Evolutionary conservation across 208 protist species (phyloP).

Genomic region (Leptomonas seymouri): DNA sequence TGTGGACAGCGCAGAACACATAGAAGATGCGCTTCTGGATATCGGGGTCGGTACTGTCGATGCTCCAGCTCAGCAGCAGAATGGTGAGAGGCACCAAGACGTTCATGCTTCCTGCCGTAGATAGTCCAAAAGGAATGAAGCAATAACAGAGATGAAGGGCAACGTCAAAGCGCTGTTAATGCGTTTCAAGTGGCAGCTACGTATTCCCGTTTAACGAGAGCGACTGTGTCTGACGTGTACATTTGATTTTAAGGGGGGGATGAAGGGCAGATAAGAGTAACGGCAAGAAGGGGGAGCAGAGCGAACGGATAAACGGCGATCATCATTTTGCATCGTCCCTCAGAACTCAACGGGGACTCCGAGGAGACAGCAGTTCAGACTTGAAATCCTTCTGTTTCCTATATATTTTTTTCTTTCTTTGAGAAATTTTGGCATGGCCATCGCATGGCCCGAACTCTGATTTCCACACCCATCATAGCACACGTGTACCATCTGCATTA

Average conservation of each 20-base stretch:
- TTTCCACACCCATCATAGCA: neutral
- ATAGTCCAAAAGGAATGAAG: too few relatives aligned
- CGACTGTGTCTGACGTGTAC: too few relatives aligned
- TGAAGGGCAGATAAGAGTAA: neutral
- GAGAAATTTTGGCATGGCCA: neutral
- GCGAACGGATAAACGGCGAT: too few relatives aligned
- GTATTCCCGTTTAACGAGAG: too few relatives aligned
- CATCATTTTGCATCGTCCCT: too few relatives aligned
- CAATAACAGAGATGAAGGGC: too few relatives aligned
- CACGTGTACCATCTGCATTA: too few relatives aligned
- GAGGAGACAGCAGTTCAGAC: too few relatives aligned
- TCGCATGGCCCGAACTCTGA: neutral
- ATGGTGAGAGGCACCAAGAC: conserved; percentile 61
- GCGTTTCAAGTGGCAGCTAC: too few relatives aligned
- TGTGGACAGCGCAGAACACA: conserved; percentile 66
- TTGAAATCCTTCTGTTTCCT: neutral
- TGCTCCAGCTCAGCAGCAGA: conserved; percentile 79
- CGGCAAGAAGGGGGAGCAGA: conserved; percentile 3
- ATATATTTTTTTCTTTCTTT: neutral
- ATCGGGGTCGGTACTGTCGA: conserved; percentile 81
- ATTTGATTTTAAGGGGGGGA: neutral
- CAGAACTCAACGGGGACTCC: too few relatives aligned
- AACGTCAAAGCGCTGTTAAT: too few relatives aligned
- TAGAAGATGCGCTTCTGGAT: conserved; percentile 52
- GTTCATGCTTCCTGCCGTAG: conserved; percentile 54